Evolutionary conservation across 2,329 filamentous ascomycete genomes (phyloP).

Genomic region (Grosmannia serpens): DNA sequence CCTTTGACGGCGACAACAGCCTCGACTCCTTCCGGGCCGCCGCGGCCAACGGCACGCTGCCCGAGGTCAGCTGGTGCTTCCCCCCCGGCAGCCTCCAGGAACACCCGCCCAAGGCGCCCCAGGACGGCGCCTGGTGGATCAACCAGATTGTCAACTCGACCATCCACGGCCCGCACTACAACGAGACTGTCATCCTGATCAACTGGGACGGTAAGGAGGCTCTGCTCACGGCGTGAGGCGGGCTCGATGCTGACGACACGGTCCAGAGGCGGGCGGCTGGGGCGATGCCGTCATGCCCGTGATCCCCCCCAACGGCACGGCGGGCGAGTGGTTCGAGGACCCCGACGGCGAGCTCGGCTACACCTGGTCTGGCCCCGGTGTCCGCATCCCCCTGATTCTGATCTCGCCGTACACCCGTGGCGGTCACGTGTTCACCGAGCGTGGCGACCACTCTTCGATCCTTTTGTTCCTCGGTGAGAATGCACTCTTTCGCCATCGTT

Average conservation of each 20-base stretch:
- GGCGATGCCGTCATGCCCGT: constrained; percentile 43
- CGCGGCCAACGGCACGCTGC: constrained; percentile 38
- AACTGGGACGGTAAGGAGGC: constrained; percentile 31
- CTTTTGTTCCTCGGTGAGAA: constrained; percentile 38
- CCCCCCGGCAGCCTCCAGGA: constrained; percentile 40
- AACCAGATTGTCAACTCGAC: constrained; percentile 39
- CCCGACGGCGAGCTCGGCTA: constrained; percentile 27
- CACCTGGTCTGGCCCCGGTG: constrained; percentile 23
- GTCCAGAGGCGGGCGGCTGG: constrained; percentile 38
- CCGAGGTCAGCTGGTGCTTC: constrained; percentile 39
- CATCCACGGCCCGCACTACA: constrained; percentile 33
- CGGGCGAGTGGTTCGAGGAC: constrained; percentile 39
- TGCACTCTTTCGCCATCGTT: constrained; percentile 11
- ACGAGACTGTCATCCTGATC: constrained; percentile 36
- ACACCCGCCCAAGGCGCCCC: constrained; percentile 39
- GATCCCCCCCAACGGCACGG: constrained; percentile 33
- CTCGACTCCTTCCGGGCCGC: constrained; percentile 37
- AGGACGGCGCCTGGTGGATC: constrained; percentile 44
- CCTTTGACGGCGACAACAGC: constrained; percentile 25
- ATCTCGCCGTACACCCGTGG: constrained; percentile 44
- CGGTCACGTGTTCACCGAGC: constrained; percentile 41
- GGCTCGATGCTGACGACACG: neutral
- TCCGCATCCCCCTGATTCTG: constrained; percentile 43
- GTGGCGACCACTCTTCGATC: constrained; percentile 43
- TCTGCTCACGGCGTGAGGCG: no score